These are phyloP conservation scores for Scheffersomyces lignicola DNA, from an alignment of 1,139 yeast genomes.

Conservation along the genomic window DNA sequence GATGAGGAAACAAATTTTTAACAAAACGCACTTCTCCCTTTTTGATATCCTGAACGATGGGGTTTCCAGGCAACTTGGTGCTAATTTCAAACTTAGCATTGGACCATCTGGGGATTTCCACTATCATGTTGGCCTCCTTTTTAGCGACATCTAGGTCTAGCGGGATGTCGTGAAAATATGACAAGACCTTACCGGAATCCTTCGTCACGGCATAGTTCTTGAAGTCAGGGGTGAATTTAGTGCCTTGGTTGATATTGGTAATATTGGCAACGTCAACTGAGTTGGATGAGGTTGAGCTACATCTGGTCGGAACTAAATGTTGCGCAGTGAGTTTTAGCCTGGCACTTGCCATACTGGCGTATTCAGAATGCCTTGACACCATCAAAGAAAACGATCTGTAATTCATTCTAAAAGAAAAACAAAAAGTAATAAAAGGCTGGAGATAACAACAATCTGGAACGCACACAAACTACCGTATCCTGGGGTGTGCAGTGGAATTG, in stretches of 20 bases:
- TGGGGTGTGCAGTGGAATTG: too few species aligned
- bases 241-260: slow-evolving; percentile 25
- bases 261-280: slow-evolving; percentile 8
- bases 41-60: slow-evolving; percentile 83
- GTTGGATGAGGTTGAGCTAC: slow-evolving; percentile 10
- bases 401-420: too few species aligned
- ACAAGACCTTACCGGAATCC: slow-evolving; percentile 69
- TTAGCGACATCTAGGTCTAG: slow-evolving; percentile 62
- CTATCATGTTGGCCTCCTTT: slow-evolving; percentile 78
- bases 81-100: slow-evolving; percentile 86
- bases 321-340: slow-evolving; percentile 22
- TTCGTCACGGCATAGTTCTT: slow-evolving; percentile 51
- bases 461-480: too few species aligned
- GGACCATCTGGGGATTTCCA: slow-evolving; percentile 90
- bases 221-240: slow-evolving; percentile 34
- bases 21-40: slow-evolving; percentile 83
- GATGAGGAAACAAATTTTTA: slow-evolving; percentile 84
- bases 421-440: too few species aligned
- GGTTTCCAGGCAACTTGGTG: slow-evolving; percentile 66
- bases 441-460: too few species aligned
- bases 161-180: slow-evolving; percentile 80
- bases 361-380: too few species aligned
- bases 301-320: slow-evolving; percentile 18
- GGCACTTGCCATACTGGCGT: slow-evolving; percentile 15
- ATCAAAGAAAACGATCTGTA: too few species aligned